Conservation (phyloP, 2,329 filamentous ascomycete species). For the Aspergillus tubingensis region DNA sequence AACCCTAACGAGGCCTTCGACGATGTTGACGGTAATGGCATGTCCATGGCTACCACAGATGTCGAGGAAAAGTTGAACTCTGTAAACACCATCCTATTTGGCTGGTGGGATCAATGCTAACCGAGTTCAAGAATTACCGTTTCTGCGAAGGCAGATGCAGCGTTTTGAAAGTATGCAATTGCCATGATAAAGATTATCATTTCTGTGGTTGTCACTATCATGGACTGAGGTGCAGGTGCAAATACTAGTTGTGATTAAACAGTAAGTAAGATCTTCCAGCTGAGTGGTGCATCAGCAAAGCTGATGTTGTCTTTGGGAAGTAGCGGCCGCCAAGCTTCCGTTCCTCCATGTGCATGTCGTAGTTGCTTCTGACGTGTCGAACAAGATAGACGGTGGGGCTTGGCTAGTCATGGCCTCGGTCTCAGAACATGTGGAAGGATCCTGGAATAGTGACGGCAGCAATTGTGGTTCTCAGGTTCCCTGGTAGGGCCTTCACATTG, state of each 20-base stretch:
- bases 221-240: background rate
- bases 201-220: background rate
- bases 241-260: background rate
- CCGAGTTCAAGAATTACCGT: background rate
- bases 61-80: background rate
- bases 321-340: background rate
- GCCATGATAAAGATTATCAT: background rate
- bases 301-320: background rate
- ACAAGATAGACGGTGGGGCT: background rate
- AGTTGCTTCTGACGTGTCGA: background rate
- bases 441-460: background rate
- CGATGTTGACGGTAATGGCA: background rate
- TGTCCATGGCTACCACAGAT: background rate
- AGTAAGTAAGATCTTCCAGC: background rate
- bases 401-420: background rate
- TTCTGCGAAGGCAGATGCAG: background rate
- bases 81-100: background rate
- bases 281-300: background rate
- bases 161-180: background rate
- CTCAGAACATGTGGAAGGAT: background rate
- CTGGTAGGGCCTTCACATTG: too few relatives aligned
- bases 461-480: background rate
- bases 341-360: background rate
- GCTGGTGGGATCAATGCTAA: background rate
- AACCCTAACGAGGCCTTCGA: background rate